Percentiles rank a stretch among this genome's conserved stretches.
These are phyloP conservation scores for Serendipita sp. DNA, from an alignment of 1,284 basidiomycete species.

Conservation along the genomic window DNA sequence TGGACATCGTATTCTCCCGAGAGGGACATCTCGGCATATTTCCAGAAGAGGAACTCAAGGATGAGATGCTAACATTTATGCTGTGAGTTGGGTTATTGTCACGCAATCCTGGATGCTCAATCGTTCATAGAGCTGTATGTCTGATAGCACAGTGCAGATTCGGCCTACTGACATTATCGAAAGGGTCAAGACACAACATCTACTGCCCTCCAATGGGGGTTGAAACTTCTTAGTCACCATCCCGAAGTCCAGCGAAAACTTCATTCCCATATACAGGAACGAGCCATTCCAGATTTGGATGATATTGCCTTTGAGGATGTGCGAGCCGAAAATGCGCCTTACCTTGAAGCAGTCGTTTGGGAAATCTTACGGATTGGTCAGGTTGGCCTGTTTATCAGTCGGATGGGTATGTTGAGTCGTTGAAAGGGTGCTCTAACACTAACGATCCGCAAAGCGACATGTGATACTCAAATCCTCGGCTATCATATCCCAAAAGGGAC, in stretches of 20 bases:
- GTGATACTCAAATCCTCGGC: not conserved
- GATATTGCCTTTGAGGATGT: not conserved
- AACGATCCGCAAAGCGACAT: not conserved
- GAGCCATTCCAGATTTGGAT: not conserved
- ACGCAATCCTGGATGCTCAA: not conserved
- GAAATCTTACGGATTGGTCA: not conserved
- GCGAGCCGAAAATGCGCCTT: not conserved
- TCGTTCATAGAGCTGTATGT: not conserved
- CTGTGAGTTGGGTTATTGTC: not conserved
- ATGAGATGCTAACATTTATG: conserved; percentile 3
- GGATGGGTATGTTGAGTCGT: not conserved
- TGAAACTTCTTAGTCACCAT: conserved; percentile 4
- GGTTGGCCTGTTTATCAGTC: conserved; percentile 1
- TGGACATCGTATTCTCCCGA: not conserved
- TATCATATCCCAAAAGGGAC: conserved; percentile 2
- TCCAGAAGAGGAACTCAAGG: conserved; percentile 4
- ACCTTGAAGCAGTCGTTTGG: not conserved
- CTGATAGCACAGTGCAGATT: not conserved
- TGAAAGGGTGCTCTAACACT: not conserved
- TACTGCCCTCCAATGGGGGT: conserved; percentile 1
- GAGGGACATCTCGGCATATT: not conserved
- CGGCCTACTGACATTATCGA: not conserved
- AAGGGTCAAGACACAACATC: conserved; percentile 3
- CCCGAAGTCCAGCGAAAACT: not conserved
- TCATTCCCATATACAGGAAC: not conserved